phyloP scores from a whole-genome alignment of 805 yeast genomes.

The Candida andamanensis region DNA sequence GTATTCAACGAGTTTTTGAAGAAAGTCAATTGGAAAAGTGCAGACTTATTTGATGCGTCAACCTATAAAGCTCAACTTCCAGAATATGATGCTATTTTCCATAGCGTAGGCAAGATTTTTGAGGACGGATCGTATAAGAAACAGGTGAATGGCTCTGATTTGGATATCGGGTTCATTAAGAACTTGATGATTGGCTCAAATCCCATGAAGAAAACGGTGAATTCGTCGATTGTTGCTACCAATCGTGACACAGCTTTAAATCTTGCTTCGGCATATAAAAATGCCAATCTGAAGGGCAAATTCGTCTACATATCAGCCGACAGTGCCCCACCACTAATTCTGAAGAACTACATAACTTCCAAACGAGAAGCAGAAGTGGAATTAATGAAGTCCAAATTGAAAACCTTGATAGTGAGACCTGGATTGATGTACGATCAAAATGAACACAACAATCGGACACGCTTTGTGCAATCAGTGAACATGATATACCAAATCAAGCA shows the following conservation, averaged over 20 bases:
- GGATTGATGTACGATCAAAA: slow-evolving; percentile 72
- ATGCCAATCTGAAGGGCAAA: slow-evolving; percentile 7
- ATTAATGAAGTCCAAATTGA: slow-evolving; percentile 41
- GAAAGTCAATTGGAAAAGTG: slow-evolving; percentile 61
- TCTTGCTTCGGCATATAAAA: slow-evolving; percentile 36
- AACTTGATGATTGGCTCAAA: slow-evolving; percentile 46
- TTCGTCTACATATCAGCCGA: slow-evolving; percentile 81
- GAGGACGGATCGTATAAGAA: slow-evolving; percentile 68
- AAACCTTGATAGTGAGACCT: slow-evolving; percentile 69
- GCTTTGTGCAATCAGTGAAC: slow-evolving; percentile 28
- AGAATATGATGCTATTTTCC: slow-evolving; percentile 66
- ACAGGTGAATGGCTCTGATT: slow-evolving; percentile 29
- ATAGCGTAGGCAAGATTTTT: slow-evolving; percentile 71
- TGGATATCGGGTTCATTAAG: slow-evolving; percentile 4
- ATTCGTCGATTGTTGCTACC: slow-evolving; percentile 53
- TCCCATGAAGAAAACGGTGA: slow-evolving; percentile 49
- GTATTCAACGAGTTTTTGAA: slow-evolving; percentile 47
- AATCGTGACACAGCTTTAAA: slow-evolving; percentile 67
- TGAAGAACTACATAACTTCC: slow-evolving; percentile 65
- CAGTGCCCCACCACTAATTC: slow-evolving; percentile 53
- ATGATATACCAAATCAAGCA: slow-evolving; percentile 40
- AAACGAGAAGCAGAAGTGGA: slow-evolving; percentile 75
- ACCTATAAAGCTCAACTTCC: slow-evolving; percentile 46
- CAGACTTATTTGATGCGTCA: slow-evolving; percentile 61
- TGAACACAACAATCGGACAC: slow-evolving; percentile 11